Evolutionary conservation across 1,284 basidiomycete genomes (phyloP), one percentile per base, ranked within the genome.

Genomic region (Cerioporus squamosus): DNA sequence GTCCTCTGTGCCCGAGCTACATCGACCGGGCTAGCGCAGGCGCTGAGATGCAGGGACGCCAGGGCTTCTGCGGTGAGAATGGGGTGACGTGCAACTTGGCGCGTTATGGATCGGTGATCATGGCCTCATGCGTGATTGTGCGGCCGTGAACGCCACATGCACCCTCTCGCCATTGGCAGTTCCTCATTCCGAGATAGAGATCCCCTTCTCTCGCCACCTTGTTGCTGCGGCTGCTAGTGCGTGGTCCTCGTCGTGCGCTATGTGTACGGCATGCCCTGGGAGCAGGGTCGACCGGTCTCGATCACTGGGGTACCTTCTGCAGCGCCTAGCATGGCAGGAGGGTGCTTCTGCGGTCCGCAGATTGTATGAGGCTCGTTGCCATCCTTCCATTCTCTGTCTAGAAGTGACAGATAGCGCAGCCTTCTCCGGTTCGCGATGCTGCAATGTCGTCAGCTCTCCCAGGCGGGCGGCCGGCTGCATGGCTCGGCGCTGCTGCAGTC

Each of bases 361-460:
- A 55, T 44, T 36, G 33, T 33, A 23, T 18, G 44, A 51, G 43
- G 52, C 61, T 46, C 33, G 49, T 49, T 18, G 26, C 18, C 44
- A 15, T 43, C 55, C 56, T 55, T 64, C 56, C 43, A 53, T 57
- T 61, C 59, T 24, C 22, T 55, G 53, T 42, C 53, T 33, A 36
- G 14, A 33, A 22, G 22, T 45, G 51, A 51, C 59, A 61, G 62
- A 59, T 59, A 40, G 62, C 53, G 58, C 55, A 48, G 53, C 36
- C 23, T 26, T 49, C 38, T 39, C 40, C 51, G 26, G 38, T 20
- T 24, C n/a, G 39, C 39, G 23, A 47, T 31, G 24, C 44, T 38
- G 44, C 15, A 23, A 47, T 53, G 50, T 47, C 42, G 46, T 55
- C 49, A 48, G 24, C 50, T 26, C 39, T 53, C 51, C 33, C 47